phyloP scores from a whole-genome alignment of 306 rosid genomes.

The Vicia sativa region DNA sequence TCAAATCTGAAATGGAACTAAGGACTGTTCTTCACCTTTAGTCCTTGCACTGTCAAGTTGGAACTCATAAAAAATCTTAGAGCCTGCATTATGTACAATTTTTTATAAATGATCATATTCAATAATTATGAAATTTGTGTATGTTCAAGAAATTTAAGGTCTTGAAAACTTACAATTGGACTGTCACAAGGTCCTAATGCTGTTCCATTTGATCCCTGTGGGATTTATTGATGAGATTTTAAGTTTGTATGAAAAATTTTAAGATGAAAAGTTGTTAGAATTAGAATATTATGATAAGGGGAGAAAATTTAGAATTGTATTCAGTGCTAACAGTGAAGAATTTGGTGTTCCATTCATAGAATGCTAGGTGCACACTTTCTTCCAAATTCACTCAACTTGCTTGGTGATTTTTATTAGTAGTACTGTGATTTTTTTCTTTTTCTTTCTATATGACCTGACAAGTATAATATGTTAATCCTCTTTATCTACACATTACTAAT shows the following conservation, averaged over 20 bases:
- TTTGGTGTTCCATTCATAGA: no score
- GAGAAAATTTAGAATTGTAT: no score
- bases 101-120: neutral
- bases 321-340: no score
- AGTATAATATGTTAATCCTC: no score
- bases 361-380: no score
- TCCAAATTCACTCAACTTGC: no score
- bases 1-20: constrained; percentile 88
- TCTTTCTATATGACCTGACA: no score
- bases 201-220: constrained; percentile 61
- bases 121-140: constrained; percentile 11
- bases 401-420: no score
- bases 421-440: no score
- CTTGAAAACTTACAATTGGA: constrained; percentile 68
- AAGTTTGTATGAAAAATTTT: neutral
- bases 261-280: neutral
- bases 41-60: constrained; percentile 74
- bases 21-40: constrained; percentile 79
- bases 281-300: no score
- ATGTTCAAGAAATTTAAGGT: constrained; percentile 4
- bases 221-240: constrained; percentile 2
- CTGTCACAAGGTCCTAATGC: constrained; percentile 78
- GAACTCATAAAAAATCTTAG: constrained; percentile 88
- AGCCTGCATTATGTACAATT: constrained; percentile 61
- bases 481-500: no score